phyloP scores from a whole-genome alignment of 129 eudicot genomes.

The Arctium minus region DNA sequence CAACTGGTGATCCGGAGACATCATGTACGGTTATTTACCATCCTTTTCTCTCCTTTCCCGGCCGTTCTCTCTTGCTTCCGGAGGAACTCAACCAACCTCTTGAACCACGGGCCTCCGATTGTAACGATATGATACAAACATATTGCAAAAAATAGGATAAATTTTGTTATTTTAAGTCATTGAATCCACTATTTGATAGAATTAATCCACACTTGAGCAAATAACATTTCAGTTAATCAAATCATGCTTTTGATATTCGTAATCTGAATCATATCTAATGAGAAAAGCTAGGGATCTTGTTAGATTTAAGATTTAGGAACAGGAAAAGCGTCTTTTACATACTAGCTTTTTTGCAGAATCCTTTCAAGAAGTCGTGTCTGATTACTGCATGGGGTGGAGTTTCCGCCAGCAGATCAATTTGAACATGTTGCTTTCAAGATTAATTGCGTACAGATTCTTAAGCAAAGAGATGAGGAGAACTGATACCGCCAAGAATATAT shows the following conservation, averaged over 20 bases:
- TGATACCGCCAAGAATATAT: slow-evolving; percentile 5
- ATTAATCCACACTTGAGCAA: no score
- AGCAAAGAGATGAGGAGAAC: slow-evolving; percentile 47
- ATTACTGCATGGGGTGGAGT: slow-evolving; percentile 41
- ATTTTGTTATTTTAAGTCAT: background rate
- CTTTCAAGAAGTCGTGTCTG: background rate
- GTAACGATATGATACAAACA: slow-evolving; percentile 32
- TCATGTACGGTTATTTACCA: slow-evolving; percentile 75
- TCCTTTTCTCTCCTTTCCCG: slow-evolving; percentile 59
- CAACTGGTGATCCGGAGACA: slow-evolving; percentile 64
- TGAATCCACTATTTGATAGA: background rate
- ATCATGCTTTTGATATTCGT: background rate
- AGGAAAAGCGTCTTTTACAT: no score
- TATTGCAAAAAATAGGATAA: background rate
- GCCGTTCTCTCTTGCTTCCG: slow-evolving; percentile 59
- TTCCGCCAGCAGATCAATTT: slow-evolving; percentile 60
- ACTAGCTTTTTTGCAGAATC: background rate
- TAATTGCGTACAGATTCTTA: slow-evolving; percentile 68
- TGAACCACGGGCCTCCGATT: slow-evolving; percentile 29
- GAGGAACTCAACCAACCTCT: slow-evolving; percentile 59
- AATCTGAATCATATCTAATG: slow-evolving; percentile 2
- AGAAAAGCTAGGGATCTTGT: no score
- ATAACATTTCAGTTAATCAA: background rate
- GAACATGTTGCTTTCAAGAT: slow-evolving; percentile 50
- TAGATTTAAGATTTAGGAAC: background rate